Conservation (phyloP, 2,329 filamentous ascomycete species). For the Beauveria sp. region DNA sequence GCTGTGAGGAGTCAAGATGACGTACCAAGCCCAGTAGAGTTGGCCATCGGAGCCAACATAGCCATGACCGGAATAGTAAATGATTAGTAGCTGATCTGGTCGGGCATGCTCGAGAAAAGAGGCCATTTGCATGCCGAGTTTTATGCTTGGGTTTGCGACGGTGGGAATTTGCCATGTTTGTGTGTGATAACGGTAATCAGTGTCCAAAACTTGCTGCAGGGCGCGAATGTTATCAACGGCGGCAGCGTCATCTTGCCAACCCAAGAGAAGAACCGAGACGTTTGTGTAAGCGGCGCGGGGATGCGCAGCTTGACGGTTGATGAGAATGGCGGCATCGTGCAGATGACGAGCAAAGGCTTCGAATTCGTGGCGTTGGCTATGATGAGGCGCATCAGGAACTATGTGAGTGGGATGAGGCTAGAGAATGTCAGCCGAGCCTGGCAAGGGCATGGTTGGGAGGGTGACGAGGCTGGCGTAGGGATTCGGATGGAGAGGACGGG, state of each 20-base stretch:
- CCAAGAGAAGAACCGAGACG: conserved; percentile 52
- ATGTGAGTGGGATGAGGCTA: conserved; percentile 2
- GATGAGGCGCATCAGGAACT: conserved; percentile 12
- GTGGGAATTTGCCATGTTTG: conserved; percentile 55
- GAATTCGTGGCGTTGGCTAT: conserved; percentile 51
- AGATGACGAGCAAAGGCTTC: conserved; percentile 60
- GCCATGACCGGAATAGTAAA: conserved; percentile 58
- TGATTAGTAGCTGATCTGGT: conserved; percentile 53
- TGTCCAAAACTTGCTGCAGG: conserved; percentile 50
- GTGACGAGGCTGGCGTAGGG: conserved; percentile 8
- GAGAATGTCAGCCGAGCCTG: conserved; percentile 3
- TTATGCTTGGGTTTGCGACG: conserved; percentile 50
- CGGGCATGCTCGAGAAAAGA: conserved; percentile 51
- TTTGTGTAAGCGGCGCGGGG: conserved; percentile 37
- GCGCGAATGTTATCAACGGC: conserved; percentile 45
- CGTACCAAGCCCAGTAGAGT: conserved; percentile 59
- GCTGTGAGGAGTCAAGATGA: neutral
- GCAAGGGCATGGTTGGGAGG: conserved; percentile 27
- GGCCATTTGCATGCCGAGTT: conserved; percentile 52
- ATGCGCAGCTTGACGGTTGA: conserved; percentile 55
- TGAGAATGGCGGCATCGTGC: conserved; percentile 60
- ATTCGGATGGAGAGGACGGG: too few species aligned
- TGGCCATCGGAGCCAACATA: conserved; percentile 52
- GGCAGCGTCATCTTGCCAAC: conserved; percentile 53
- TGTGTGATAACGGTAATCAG: conserved; percentile 53